Conservation (phyloP, 306 rosid genomes). For the Carpinus viminea region DNA sequence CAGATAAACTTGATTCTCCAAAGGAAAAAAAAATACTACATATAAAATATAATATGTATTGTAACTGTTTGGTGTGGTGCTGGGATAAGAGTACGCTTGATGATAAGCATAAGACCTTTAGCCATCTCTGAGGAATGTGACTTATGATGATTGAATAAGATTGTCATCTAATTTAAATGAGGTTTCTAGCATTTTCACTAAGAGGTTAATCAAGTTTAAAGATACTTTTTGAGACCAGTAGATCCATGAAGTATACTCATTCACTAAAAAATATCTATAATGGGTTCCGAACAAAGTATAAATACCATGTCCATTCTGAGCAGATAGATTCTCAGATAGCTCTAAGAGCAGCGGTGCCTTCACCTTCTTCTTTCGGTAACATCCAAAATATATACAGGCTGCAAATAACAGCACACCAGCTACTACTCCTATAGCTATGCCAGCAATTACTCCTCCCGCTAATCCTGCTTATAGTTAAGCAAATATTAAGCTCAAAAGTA, state of each 20-base stretch:
- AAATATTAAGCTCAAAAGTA: conserved; percentile 40
- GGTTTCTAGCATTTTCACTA: neutral
- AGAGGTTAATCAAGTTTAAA: neutral
- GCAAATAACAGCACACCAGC: conserved; percentile 63
- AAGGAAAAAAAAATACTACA: neutral
- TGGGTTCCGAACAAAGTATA: conserved; percentile 11
- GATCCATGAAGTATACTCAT: neutral
- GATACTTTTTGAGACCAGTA: conserved; percentile 5
- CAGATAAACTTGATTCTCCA: neutral
- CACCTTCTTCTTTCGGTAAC: conserved; percentile 54
- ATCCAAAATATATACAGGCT: conserved; percentile 41
- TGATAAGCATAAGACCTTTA: too few species aligned
- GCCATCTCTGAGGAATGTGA: neutral
- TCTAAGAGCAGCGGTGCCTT: conserved; percentile 25
- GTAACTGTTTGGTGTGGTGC: neutral
- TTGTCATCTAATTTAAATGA: neutral
- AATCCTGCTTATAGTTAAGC: conserved; percentile 60
- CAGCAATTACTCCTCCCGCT: conserved; percentile 67
- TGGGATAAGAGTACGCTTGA: neutral
- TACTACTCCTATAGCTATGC: conserved; percentile 57
- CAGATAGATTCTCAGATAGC: conserved; percentile 43
- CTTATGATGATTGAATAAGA: neutral
- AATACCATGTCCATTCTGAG: conserved; percentile 52
- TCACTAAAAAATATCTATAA: conserved; percentile 10
- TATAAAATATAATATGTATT: neutral